Evolutionary conservation across 768 basidiomycete species (phyloP), one percentile per base, ranked within the genome.

Genomic region (Phylloporus arenicola): DNA sequence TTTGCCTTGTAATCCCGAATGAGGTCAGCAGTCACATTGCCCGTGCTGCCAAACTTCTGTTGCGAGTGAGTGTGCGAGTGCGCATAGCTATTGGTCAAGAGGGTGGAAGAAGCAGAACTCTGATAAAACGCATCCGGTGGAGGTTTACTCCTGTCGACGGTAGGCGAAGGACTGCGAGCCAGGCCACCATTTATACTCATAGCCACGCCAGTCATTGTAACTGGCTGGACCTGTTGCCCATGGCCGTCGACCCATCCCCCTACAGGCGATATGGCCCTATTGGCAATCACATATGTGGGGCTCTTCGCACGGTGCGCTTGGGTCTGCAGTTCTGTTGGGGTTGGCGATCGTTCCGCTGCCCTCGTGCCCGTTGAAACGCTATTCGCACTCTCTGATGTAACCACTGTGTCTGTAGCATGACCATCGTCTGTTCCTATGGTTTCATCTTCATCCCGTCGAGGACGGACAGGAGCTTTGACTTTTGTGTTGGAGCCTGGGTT

Each of bases 1-100:
- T 87, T 92, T 31, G 78, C 77, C 67, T 88, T 92, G 53, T 93
- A 70, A 58, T 93, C 91, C 35, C 83, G 76, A 39, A 89, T 70
- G 53, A 92, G 68, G 61, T 94, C 92, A 12, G 85, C 81, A 3
- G 85, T 76, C 17, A 86, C 75, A 62, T 81, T 88, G 6, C 83
- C 79, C 0, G 84, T 78, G 10, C 87, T 88, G 0, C 82, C 70
- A 0, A 58, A 72, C 40, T 68, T 68, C 45, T 61, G 64, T 31
- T 58, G 63, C 8, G 59, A 60, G 29, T 59, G 61, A 43, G 72
- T 69, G 24, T 74, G 65, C 3, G 76, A 73, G 17, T 76, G 71
- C 29, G 64, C 59, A 56, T 74, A 76, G 12, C 78, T 80, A 49
- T 82, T 85, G 25, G 68, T 60, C 6, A 70, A 70, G 6, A 81